A percentile compares a stretch with the other conserved stretches of the same genome.
phyloP scores from a whole-genome alignment of 495 filamentous ascomycete species.

The Lasiosphaeris hirsuta region DNA sequence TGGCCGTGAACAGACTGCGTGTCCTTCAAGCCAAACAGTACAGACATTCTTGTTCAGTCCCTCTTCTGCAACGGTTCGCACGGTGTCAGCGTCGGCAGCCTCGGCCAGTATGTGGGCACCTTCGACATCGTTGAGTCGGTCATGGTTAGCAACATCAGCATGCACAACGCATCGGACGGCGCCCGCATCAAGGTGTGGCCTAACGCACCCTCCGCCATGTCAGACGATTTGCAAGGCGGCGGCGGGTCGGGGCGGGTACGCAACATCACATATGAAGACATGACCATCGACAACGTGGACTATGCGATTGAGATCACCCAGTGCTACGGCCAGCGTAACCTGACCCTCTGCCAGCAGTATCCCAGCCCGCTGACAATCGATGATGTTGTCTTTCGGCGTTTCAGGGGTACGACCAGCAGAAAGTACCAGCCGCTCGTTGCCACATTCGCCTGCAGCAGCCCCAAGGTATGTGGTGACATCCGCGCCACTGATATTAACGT shows the following conservation, averaged over 20 bases:
- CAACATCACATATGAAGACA: slow-evolving; percentile 59
- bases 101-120: slow-evolving; percentile 62
- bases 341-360: slow-evolving; percentile 56
- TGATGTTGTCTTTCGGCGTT: slow-evolving; percentile 19
- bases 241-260: slow-evolving; percentile 36
- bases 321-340: slow-evolving; percentile 61
- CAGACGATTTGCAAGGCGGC: slow-evolving; percentile 28
- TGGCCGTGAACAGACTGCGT: slow-evolving; percentile 52
- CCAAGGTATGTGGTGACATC: slow-evolving; percentile 52
- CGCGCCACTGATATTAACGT: slow-evolving; percentile 50
- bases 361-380: slow-evolving; percentile 33
- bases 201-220: slow-evolving; percentile 24
- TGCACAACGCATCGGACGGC: slow-evolving; percentile 62
- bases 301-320: slow-evolving; percentile 60
- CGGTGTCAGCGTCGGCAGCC: slow-evolving; percentile 67
- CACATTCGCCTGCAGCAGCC: slow-evolving; percentile 51
- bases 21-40: slow-evolving; percentile 76
- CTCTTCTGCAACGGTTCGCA: slow-evolving; percentile 69
- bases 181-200: slow-evolving; percentile 61
- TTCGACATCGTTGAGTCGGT: slow-evolving; percentile 65
- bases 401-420: slow-evolving; percentile 18
- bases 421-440: slow-evolving; percentile 22
- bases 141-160: slow-evolving; percentile 62
- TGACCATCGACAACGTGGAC: slow-evolving; percentile 56
- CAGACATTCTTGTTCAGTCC: slow-evolving; percentile 69